Evolutionary conservation across 2,329 filamentous ascomycete species (phyloP), one percentile per base, ranked within the genome.

Genomic region (Aspergillus melleus): DNA sequence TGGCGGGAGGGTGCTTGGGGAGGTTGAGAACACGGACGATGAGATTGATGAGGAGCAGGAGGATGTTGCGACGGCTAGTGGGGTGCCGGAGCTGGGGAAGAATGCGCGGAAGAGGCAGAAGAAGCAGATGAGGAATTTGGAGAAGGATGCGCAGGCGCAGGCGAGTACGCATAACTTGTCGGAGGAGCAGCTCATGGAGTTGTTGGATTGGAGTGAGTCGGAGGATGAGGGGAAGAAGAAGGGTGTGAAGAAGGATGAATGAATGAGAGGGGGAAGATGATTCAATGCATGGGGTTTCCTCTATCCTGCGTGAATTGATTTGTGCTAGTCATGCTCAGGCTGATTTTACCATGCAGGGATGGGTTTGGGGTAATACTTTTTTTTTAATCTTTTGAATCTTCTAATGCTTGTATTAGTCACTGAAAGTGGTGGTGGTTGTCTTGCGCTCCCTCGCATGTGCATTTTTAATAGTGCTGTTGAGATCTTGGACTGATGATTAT

Each of bases 151-250:
- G 65, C 88, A 90, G 63, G 80, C 85, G 77, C 75, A 77, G 65
- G 82, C 86, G 26, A 29, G 26, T 29, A 29, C 26, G 68, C 86
- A 88, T 66, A 85, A 88, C 60, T 83, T 90, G 65, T 86, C 89
- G 61, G 88, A 91, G 73, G 89, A 90, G 77, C 89, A 92, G 73
- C 89, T 93, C 66, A 84, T 87, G 71, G 88, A 92, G 75, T 86
- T 89, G 68, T 74, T 92, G 73, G 81, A 85, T 62, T 75, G 67
- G 82, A 86, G 70, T 83, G 72, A 77, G 10, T 66, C 66, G 3
- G 71, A 72, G 56, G 65, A 55, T 22, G 71, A 69, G 65, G 56
- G 19, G 49, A 51, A 51, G 24, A 30, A 12, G 24, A 14, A 19
- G 16, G 52, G 19, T 19, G 19, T 19, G 1, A 42, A 54, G 52